phyloP scores from a whole-genome alignment of 2,329 filamentous ascomycete species.

The Seiridium cupressi region DNA sequence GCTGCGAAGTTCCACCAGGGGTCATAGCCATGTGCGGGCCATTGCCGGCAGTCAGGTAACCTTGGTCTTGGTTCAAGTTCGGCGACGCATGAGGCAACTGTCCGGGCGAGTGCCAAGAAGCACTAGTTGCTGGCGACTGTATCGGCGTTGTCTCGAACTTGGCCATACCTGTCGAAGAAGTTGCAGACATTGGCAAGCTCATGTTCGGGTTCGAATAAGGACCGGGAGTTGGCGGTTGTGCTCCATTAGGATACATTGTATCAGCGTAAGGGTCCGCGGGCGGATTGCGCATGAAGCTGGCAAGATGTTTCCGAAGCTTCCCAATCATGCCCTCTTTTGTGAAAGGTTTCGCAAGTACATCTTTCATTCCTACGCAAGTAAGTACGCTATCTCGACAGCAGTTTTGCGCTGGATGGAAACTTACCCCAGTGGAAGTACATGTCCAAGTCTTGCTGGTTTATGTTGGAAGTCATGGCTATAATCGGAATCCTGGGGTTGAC shows the following conservation, averaged over 20 bases:
- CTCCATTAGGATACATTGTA: constrained; percentile 27
- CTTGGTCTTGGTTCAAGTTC: constrained; percentile 41
- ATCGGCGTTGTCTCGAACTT: constrained; percentile 58
- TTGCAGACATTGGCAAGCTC: constrained; percentile 29
- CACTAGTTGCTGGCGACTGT: constrained; percentile 48
- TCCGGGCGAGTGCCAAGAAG: constrained; percentile 50
- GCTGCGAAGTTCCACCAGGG: constrained; percentile 33
- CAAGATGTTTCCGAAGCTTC: constrained; percentile 84
- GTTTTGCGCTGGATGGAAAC: constrained; percentile 25
- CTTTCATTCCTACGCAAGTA: constrained; percentile 77
- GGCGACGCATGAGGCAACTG: constrained; percentile 51
- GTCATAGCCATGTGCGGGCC: constrained; percentile 37
- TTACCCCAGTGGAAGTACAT: constrained; percentile 96
- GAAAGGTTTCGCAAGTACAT: constrained; percentile 95
- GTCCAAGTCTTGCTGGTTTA: constrained; percentile 91
- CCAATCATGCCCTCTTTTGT: constrained; percentile 82
- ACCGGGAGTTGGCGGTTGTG: constrained; percentile 29
- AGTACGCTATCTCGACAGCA: constrained; percentile 9
- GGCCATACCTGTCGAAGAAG: constrained; percentile 29
- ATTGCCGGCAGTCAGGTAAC: constrained; percentile 42
- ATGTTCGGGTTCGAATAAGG: constrained; percentile 30
- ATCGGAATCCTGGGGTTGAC: constrained; percentile 81
- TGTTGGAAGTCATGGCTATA: constrained; percentile 98
- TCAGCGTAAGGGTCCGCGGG: constrained; percentile 37
- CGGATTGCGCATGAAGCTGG: constrained; percentile 74